Conservation (phyloP, 192 early-diverging fungal species). For the Umbelopsis ramanniana region DNA sequence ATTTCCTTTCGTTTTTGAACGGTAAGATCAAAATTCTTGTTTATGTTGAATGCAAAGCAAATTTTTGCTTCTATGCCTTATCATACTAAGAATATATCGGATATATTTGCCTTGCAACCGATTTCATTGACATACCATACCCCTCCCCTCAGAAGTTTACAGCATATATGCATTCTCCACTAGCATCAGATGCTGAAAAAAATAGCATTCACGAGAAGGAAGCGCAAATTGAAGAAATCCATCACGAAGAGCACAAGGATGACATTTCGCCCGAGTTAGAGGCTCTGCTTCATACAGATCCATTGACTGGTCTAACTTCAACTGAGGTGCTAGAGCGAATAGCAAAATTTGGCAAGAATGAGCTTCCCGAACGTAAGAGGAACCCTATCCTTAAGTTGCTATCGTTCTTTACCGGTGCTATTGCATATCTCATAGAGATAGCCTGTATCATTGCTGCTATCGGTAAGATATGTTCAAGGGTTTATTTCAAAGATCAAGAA, state of each 20-base stretch:
- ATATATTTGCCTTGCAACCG: neutral
- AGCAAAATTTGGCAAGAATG: constrained; percentile 76
- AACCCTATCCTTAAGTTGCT: constrained; percentile 85
- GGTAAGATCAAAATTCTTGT: neutral
- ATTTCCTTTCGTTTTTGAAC: neutral
- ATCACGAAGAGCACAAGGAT: constrained; percentile 70
- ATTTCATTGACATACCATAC: neutral
- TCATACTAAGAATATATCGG: neutral
- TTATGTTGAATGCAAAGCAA: neutral
- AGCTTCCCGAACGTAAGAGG: constrained; percentile 77
- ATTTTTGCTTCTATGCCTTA: neutral
- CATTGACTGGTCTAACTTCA: constrained; percentile 73
- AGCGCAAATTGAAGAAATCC: constrained; percentile 66
- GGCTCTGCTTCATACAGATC: constrained; percentile 79
- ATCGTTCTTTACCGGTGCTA: constrained; percentile 82
- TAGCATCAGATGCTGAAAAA: neutral
- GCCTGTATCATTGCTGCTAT: constrained; percentile 77
- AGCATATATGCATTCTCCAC: neutral
- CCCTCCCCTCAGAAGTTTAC: neutral
- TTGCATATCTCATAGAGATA: constrained; percentile 87
- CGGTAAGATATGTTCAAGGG: constrained; percentile 23
- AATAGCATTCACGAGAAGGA: constrained; percentile 39
- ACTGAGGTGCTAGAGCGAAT: constrained; percentile 73
- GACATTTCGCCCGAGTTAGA: constrained; percentile 81
- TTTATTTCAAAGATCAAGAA: neutral